Evolutionary conservation across 768 basidiomycete genomes (phyloP).

Genomic region (Collybia mongolica): DNA sequence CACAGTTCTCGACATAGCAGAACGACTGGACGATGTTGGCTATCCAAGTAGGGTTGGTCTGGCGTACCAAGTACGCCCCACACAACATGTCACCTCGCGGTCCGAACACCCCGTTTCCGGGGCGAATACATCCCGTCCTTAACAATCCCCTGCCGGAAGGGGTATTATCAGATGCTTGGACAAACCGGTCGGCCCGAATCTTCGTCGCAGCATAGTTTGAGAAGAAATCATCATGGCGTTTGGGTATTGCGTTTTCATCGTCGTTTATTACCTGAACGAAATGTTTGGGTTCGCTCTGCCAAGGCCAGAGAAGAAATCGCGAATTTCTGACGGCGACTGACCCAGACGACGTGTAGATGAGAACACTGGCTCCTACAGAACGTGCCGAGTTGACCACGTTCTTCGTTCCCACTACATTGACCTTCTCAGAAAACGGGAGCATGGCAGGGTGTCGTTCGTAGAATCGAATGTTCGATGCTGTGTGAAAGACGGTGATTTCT

Average conservation of each 20-base stretch:
- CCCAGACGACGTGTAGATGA: conserved; percentile 76
- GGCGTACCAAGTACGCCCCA: conserved; percentile 60
- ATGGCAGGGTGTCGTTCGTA: conserved; percentile 61
- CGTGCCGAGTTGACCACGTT: conserved; percentile 65
- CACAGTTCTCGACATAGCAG: conserved; percentile 75
- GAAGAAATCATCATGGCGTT: conserved; percentile 60
- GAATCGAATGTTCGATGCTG: conserved; percentile 76
- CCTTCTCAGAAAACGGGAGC: conserved; percentile 50
- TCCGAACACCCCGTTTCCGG: conserved; percentile 76
- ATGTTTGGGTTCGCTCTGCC: conserved; percentile 57
- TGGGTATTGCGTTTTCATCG: conserved; percentile 51
- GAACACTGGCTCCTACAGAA: conserved; percentile 48
- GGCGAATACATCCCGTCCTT: conserved; percentile 74
- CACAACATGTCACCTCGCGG: conserved; percentile 72
- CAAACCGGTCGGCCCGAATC: conserved; percentile 49
- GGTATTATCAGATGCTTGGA: conserved; percentile 34
- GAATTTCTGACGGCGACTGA: conserved; percentile 57
- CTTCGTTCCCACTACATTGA: conserved; percentile 67
- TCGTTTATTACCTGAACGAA: conserved; percentile 68
- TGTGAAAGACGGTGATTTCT: conserved; percentile 70
- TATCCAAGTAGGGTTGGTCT: conserved; percentile 65
- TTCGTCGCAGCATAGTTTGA: conserved; percentile 80
- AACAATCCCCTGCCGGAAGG: conserved; percentile 29
- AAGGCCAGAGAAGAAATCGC: conserved; percentile 73
- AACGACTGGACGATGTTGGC: conserved; percentile 58